phyloP scores from a whole-genome alignment of 2,329 filamentous ascomycete genomes.

The Pyrenophora seminiperda region DNA sequence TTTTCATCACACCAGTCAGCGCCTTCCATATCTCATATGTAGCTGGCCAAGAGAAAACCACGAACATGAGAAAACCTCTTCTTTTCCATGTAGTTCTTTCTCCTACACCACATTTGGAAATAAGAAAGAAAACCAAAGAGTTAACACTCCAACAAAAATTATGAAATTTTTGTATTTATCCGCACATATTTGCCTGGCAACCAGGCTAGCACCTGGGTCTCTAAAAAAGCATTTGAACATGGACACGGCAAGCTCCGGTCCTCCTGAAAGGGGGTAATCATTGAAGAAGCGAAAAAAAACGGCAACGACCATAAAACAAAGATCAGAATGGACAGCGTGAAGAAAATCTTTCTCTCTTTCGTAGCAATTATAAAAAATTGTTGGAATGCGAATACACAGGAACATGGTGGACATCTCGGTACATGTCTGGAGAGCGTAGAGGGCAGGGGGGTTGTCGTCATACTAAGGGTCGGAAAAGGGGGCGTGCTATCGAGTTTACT shows the following conservation, averaged over 20 bases:
- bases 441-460: background rate
- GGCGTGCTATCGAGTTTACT: background rate
- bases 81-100: background rate
- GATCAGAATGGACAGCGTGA: too few species aligned
- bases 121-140: too few species aligned
- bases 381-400: slow-evolving; percentile 6
- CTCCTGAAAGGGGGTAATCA: slow-evolving; percentile 42
- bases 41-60: too few species aligned
- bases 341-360: too few species aligned
- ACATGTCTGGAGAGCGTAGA: background rate
- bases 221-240: slow-evolving; percentile 35
- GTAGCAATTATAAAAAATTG: too few species aligned
- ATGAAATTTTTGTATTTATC: background rate
- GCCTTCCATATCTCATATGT: too few species aligned
- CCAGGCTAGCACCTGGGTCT: slow-evolving; percentile 39
- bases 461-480: background rate
- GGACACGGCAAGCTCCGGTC: slow-evolving; percentile 40
- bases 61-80: too few species aligned
- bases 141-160: background rate
- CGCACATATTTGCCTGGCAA: too few species aligned
- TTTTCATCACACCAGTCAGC: background rate
- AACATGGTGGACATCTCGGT: background rate
- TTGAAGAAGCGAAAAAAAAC: slow-evolving; percentile 31
- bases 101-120: too few species aligned
- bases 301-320: slow-evolving; percentile 10